Evolutionary conservation across 805 yeast genomes (phyloP).

Genomic region (Teunomyces tritomae): DNA sequence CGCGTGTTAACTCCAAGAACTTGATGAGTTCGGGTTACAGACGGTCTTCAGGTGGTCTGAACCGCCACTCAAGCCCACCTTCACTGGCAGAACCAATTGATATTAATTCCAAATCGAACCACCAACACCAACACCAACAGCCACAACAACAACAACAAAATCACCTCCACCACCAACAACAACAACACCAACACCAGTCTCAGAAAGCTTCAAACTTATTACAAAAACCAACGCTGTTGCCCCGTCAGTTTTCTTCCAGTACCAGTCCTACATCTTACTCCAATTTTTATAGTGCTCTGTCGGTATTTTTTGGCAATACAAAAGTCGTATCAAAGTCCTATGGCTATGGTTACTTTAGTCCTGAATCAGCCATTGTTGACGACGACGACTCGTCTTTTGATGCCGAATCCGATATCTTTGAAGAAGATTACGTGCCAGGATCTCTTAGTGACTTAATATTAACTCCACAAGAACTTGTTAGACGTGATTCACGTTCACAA

Average conservation of each 20-base stretch:
- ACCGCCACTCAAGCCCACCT: constrained; percentile 1
- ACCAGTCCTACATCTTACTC: constrained; percentile 6
- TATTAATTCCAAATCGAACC: not conserved
- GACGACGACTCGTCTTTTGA: constrained; percentile 33
- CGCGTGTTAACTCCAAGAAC: constrained; percentile 59
- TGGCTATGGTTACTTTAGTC: constrained; percentile 8
- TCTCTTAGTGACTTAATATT: constrained; percentile 70
- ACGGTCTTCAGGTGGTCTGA: not conserved
- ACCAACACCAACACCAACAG: not conserved
- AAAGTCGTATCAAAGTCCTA: constrained; percentile 5
- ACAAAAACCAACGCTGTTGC: not conserved
- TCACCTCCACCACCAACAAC: no score
- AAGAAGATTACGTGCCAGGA: constrained; percentile 80
- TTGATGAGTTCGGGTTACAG: constrained; percentile 8
- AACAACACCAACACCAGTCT: not conserved
- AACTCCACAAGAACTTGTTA: constrained; percentile 72
- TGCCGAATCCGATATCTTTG: constrained; percentile 32
- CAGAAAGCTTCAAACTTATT: not conserved
- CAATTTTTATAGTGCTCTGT: constrained; percentile 1
- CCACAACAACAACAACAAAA: not conserved
- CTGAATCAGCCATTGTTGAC: constrained; percentile 27
- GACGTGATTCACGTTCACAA: constrained; percentile 65
- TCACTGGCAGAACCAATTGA: constrained; percentile 1
- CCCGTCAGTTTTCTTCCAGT: constrained; percentile 13
- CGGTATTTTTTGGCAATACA: constrained; percentile 1